A percentile compares a stretch with the other conserved stretches of the same genome.
Evolutionary conservation across 176 grass and related monocot species (phyloP).

Genomic region (Phragmites australis): DNA sequence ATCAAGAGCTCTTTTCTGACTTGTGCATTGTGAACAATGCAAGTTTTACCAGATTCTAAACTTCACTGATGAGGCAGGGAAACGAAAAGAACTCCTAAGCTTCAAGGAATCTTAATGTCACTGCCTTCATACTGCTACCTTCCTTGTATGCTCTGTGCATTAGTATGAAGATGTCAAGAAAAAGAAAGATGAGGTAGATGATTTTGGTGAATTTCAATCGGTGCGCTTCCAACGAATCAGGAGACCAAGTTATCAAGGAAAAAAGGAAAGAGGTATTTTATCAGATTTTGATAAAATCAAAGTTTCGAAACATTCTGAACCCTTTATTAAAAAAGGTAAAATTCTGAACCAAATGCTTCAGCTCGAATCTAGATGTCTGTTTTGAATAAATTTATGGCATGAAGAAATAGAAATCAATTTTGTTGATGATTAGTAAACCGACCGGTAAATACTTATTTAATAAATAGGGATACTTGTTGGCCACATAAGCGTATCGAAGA

Average conservation of each 20-base stretch:
- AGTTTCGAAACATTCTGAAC: too few relatives aligned
- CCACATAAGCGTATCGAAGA: too few relatives aligned
- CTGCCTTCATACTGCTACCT: not conserved
- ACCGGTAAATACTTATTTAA: too few relatives aligned
- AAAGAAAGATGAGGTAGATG: not conserved
- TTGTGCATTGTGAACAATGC: slow-evolving; percentile 12
- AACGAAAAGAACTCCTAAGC: not conserved
- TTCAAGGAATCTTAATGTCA: slow-evolving; percentile 28
- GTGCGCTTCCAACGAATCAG: not conserved
- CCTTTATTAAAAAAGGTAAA: not conserved
- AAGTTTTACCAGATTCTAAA: slow-evolving; percentile 24
- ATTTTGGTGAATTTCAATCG: not conserved
- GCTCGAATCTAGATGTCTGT: not conserved
- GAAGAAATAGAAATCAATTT: not conserved
- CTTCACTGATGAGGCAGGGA: slow-evolving; percentile 27
- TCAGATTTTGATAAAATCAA: not conserved
- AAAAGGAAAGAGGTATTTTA: not conserved
- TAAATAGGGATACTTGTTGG: too few relatives aligned
- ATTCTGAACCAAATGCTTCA: not conserved
- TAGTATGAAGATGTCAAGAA: not conserved
- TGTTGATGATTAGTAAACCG: too few relatives aligned
- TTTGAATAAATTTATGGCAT: not conserved
- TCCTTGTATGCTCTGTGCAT: not conserved
- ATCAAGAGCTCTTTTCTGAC: not conserved
- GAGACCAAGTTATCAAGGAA: not conserved